Evolutionary conservation across 2,329 filamentous ascomycete species (phyloP), one percentile per base, ranked within the genome.

Genomic region (Akanthomyces dipterigenus): DNA sequence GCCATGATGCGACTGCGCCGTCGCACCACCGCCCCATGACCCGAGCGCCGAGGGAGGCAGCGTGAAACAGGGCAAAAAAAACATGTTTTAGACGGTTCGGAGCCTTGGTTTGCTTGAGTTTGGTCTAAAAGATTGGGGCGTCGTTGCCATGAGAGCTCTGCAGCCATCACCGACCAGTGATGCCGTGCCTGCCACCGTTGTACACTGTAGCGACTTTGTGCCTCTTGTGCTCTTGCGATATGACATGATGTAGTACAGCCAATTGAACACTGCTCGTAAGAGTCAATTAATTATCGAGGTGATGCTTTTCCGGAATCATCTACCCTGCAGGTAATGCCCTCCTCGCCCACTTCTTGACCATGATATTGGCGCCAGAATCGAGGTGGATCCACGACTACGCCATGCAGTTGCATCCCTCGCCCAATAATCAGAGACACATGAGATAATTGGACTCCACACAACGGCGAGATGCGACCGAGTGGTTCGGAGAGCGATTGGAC

Each of bases 21-120:
- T 55, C 60, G 28, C 62, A 57, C 60, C 60, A 62, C 60, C 59
- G 49, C 60, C 60, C 38, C 60, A 42, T 50, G 48, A 62, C 61
- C 54, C 28, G 40, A 55, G 55, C 55, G 55, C 60, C 60, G 51
- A 61, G 51, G 60, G 46, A 50, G 59, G 31, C 60, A n/a, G 54
- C 22, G 38, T 62, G 54, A 58, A 51, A 53, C 60, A 57, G 40
- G 55, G 51, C 34, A 45, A 45, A 54, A 55, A 60, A 60, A 40
- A 46, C 45, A 34, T 60, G 57, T 60, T 53, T 60, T 22, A 46
- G 48, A 42, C 57, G 48, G 49, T 36, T 54, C 20, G 24, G 24
- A 51, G 26, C 31, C 49, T 51, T 54, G 18, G 48, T 45, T 20
- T 36, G 26, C 53, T 50, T 38, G 24, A 18, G 38, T 42, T 22